phyloP scores from a whole-genome alignment of 208 protist genomes.

The Trichomonas gallinae region DNA sequence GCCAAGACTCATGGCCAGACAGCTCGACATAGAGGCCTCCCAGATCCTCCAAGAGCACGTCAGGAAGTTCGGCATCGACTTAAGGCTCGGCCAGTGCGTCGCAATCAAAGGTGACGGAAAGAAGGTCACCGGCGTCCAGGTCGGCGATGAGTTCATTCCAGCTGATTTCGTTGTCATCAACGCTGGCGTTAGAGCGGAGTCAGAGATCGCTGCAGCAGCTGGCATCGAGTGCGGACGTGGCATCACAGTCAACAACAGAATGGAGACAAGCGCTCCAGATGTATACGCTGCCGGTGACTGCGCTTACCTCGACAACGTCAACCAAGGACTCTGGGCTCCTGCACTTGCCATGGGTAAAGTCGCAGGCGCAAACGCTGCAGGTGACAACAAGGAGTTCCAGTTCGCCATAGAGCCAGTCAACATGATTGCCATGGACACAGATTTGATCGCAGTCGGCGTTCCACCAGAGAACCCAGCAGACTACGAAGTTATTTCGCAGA shows the following conservation, averaged over 20 bases:
- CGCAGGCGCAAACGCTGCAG: background rate
- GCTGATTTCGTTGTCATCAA: background rate
- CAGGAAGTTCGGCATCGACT: background rate
- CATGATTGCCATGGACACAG: background rate
- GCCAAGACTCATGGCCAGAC: background rate
- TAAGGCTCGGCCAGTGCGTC: background rate
- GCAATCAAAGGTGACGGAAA: background rate
- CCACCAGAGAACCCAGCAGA: background rate
- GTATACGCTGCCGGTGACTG: background rate
- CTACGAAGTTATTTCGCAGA: background rate
- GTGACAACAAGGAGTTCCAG: background rate
- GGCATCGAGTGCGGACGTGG: background rate
- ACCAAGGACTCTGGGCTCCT: background rate
- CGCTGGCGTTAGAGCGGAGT: background rate
- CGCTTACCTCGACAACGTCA: background rate
- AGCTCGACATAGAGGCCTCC: background rate
- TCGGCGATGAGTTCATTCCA: background rate
- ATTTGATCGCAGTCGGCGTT: background rate
- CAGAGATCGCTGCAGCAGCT: background rate
- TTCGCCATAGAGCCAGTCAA: background rate
- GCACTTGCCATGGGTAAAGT: background rate
- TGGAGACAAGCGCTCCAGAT: background rate
- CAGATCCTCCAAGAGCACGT: background rate
- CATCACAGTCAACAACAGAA: background rate
- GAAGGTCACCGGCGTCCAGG: background rate